Evolutionary conservation across 768 basidiomycete species (phyloP).

Genomic region (Podaxis mareebaensis): DNA sequence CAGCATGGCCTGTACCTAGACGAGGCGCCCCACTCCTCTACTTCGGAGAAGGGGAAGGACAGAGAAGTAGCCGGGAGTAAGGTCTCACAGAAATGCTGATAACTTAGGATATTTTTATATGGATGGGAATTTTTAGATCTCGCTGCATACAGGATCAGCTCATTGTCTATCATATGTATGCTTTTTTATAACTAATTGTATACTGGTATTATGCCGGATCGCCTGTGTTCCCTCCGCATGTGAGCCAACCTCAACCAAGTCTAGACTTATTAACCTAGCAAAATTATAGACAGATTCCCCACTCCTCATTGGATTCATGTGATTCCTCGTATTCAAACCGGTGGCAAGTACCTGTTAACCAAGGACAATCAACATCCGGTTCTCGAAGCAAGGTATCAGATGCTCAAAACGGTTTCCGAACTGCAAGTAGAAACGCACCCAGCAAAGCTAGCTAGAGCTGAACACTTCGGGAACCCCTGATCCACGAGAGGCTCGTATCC

Average conservation of each 20-base stretch:
- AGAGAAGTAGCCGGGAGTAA: constrained; percentile 31
- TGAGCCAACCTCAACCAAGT: background rate
- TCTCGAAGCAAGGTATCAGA: no score
- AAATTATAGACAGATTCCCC: background rate
- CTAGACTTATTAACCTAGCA: background rate
- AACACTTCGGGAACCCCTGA: no score
- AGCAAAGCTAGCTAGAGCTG: no score
- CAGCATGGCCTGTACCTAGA: constrained; percentile 76
- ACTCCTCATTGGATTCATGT: background rate
- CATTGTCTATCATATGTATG: constrained; percentile 10
- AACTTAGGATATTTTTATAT: constrained; percentile 7
- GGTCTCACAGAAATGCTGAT: constrained; percentile 19
- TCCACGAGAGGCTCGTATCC: background rate
- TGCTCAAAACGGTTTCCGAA: no score
- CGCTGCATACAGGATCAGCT: background rate
- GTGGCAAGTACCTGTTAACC: background rate
- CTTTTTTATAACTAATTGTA: constrained; percentile 9
- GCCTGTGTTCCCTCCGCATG: background rate
- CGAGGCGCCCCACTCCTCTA: constrained; percentile 37
- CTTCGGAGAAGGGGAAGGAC: constrained; percentile 36
- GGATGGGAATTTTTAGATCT: background rate
- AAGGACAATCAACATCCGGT: no score
- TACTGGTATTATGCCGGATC: background rate
- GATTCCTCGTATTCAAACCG: background rate
- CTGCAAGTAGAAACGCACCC: no score